These are phyloP conservation scores for Calonectria henricotiae DNA, from an alignment of 2,329 filamentous ascomycete species.

Conservation along the genomic window DNA sequence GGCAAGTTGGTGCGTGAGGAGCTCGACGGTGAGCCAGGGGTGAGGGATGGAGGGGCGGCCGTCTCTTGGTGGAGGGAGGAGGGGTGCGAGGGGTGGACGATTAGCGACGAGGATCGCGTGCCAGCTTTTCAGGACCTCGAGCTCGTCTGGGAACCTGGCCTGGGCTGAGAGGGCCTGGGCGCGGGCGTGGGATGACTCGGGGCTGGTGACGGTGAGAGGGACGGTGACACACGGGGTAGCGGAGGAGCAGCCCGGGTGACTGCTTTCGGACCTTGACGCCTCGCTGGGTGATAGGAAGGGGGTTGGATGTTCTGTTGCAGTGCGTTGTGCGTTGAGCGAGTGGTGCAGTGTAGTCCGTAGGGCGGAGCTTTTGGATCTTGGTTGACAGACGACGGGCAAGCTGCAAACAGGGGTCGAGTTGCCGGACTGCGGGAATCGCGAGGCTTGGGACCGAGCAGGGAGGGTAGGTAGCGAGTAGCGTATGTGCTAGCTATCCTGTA, in stretches of 20 bases:
- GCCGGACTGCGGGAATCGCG: slow-evolving; percentile 28
- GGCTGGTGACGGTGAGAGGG: slow-evolving; percentile 25
- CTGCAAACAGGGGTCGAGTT: slow-evolving; percentile 32
- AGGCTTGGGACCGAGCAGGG: slow-evolving; percentile 20
- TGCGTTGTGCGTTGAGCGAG: slow-evolving; percentile 6
- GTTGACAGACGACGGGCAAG: slow-evolving; percentile 30
- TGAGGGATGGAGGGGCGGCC: slow-evolving; percentile 47
- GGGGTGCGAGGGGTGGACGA: slow-evolving; percentile 40
- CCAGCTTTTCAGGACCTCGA: slow-evolving; percentile 39
- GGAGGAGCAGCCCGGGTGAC: slow-evolving; percentile 6
- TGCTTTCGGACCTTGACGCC: slow-evolving; percentile 8
- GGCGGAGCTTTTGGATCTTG: slow-evolving; percentile 35
- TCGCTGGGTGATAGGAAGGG: slow-evolving; percentile 4
- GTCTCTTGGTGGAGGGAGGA: slow-evolving; percentile 49
- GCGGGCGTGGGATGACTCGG: slow-evolving; percentile 36
- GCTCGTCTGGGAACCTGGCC: not conserved
- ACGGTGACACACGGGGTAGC: slow-evolving; percentile 26
- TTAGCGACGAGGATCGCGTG: slow-evolving; percentile 51
- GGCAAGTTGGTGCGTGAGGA: slow-evolving; percentile 53
- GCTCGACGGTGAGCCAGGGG: slow-evolving; percentile 39
- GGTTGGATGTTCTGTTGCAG: slow-evolving; percentile 20
- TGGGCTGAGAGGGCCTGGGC: slow-evolving; percentile 21
- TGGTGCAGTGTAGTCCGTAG: slow-evolving; percentile 20
- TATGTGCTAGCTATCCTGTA: slow-evolving; percentile 1
- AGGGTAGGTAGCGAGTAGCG: slow-evolving; percentile 17